These are phyloP conservation scores for Coniella vitis DNA, from an alignment of 2,329 filamentous ascomycete genomes.

Conservation along the genomic window DNA sequence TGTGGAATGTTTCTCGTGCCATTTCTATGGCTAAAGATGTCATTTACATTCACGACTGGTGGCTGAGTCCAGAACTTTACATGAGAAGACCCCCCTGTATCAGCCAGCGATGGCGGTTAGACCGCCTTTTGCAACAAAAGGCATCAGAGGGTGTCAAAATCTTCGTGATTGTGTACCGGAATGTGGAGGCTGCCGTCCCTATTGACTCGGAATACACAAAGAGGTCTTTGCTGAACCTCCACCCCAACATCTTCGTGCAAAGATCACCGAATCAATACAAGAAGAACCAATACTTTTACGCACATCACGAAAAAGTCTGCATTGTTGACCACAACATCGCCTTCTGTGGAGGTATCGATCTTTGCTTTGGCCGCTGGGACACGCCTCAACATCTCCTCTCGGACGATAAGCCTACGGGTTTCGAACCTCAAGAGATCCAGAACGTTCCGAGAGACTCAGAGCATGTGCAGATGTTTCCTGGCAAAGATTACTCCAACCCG, in stretches of 20 bases:
- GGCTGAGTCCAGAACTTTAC: conserved; percentile 93
- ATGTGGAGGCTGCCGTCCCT: conserved; percentile 92
- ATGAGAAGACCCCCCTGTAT: conserved; percentile 89
- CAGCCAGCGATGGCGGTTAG: conserved; percentile 95
- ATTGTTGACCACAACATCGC: conserved; percentile 94
- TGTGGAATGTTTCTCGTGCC: conserved; percentile 97
- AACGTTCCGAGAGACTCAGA: conserved; percentile 79
- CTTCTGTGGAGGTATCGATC: conserved; percentile 90
- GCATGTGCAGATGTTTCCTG: conserved; percentile 92
- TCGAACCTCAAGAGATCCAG: conserved; percentile 66
- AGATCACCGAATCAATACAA: conserved; percentile 95
- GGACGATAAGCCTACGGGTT: conserved; percentile 92
- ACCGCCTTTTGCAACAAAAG: conserved; percentile 87
- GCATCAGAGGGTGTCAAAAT: conserved; percentile 93
- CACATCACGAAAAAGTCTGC: conserved; percentile 97
- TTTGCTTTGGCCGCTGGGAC: conserved; percentile 97
- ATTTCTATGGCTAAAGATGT: conserved; percentile 97
- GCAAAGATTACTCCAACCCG: conserved; percentile 97
- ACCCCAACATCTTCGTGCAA: conserved; percentile 94
- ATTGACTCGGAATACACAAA: conserved; percentile 99
- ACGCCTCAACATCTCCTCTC: conserved; percentile 85
- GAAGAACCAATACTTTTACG: conserved; percentile 99
- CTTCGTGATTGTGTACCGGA: conserved; percentile 95
- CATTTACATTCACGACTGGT: conserved; percentile 99
- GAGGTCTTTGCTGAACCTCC: conserved; percentile 87